These are phyloP conservation scores for Chaetomium cochliodes DNA, from an alignment of 495 filamentous ascomycete species.

Conservation along the genomic window DNA sequence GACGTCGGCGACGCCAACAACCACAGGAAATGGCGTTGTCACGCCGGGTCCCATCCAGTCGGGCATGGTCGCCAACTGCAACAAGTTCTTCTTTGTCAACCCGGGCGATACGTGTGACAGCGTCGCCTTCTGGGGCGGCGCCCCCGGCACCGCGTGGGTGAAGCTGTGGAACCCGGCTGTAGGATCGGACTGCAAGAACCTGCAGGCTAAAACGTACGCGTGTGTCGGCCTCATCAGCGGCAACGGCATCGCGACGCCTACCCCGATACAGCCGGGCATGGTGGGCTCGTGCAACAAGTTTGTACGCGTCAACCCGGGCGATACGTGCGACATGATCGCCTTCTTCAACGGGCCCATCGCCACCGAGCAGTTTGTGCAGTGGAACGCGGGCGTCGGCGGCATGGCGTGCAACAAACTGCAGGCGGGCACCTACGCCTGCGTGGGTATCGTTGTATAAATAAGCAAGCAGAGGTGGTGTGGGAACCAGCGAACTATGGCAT, in stretches of 20 bases:
- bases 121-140: not conserved
- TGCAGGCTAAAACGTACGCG: not conserved
- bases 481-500: no score
- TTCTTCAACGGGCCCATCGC: not conserved
- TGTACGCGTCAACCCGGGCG: no score
- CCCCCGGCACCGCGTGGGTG: not conserved
- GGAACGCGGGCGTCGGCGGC: not conserved
- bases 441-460: not conserved
- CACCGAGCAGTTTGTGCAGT: not conserved
- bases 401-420: not conserved
- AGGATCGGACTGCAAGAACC: not conserved
- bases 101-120: no score
- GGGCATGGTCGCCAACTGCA: conserved; percentile 3
- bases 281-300: no score
- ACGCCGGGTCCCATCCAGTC: not conserved
- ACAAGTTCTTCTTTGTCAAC: conserved; percentile 1
- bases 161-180: not conserved
- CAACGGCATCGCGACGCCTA: no score
- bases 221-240: not conserved
- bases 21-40: not conserved
- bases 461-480: no score
- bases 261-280: no score
- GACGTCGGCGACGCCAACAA: no score
- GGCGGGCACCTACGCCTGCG: not conserved
- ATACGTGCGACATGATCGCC: not conserved